Base-by-base conservation (phyloP, 106 monocot genomes). In the Dendrobium officinale region DNA sequence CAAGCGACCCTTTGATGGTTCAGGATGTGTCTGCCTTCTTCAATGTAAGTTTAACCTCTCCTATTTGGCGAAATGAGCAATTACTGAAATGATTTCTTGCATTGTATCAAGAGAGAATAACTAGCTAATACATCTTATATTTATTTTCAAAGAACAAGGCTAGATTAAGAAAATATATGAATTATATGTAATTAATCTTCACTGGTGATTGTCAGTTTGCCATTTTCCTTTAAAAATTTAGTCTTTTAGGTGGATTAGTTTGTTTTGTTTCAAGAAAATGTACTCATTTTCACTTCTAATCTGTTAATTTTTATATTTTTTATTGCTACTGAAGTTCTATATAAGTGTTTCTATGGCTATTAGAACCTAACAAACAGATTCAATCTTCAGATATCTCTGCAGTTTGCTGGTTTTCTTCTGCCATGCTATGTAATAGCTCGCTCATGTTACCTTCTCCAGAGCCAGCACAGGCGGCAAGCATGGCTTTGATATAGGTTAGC, bases 381-480 rank as follows among this genome's bases (percentile, higher is more conserved):
- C 15, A 42, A 54, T 49, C 73, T 86, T 84, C 84, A 96, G 96
- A 85, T 84, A 37, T 88, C 92, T 73, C 84, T 96, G 78, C 96
- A 92, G 73, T 85, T 93, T 77, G 90, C 86, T 27, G 89, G 92
- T 26, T 84, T 96, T 87, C 80, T 96, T 80, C 84, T 96, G 13
- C 93, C 92, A 77, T 96, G 90, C 79, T 96, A 96, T 82, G 84
- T 96, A 68, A 89, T 96, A 75, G 86, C 80, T 7, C 93, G 90
- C 13, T 89, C 92, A 0, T 96, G 91, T 80, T 90, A 87, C 84
- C 47, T 86, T 55, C 51, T 90, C 40, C 92, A 92, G 67, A 72
- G 55, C 77, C 68, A 92, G 19, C 79, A 88, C 51, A 86, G 93
- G 78, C 81, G 90, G 37, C 92, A 92, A 86, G 90, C 88, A 85